Percentiles rank a stretch among this genome's conserved stretches.
Evolutionary conservation across 2,329 filamentous ascomycete species (phyloP).

Genomic region (Graphilbum sp.): DNA sequence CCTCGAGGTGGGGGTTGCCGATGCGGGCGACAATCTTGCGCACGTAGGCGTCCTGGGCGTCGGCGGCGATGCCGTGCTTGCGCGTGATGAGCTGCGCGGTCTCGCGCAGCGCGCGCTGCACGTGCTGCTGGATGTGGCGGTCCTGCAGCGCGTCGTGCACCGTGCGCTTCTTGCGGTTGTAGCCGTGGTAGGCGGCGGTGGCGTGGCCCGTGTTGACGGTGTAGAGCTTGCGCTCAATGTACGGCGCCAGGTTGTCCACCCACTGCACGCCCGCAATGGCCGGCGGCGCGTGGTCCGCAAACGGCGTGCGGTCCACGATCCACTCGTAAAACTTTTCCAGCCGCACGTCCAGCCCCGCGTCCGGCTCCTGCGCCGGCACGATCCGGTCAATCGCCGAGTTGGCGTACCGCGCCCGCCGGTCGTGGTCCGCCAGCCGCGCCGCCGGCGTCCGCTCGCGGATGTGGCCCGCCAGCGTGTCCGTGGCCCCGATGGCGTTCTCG

Average conservation of each 20-base stretch:
- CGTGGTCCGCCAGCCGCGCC: constrained; percentile 49
- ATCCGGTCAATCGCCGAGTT: constrained; percentile 98
- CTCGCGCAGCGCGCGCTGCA: constrained; percentile 66
- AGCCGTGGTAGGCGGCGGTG: constrained; percentile 88
- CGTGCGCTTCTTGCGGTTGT: constrained; percentile 69
- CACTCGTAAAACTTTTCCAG: constrained; percentile 99
- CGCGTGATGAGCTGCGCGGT: constrained; percentile 71
- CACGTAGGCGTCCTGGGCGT: constrained; percentile 74
- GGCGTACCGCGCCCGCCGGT: constrained; percentile 70
- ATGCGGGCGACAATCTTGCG: constrained; percentile 86
- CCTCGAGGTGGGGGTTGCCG: constrained; percentile 82
- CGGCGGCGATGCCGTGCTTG: constrained; percentile 58
- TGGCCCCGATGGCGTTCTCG: constrained; percentile 94
- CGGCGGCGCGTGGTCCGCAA: constrained; percentile 53
- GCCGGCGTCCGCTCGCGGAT: constrained; percentile 64
- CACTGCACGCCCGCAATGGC: constrained; percentile 80
- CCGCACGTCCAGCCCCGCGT: constrained; percentile 74
- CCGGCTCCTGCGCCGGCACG: constrained; percentile 72
- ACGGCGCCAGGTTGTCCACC: constrained; percentile 80
- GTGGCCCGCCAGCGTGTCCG: constrained; percentile 67
- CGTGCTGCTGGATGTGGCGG: constrained; percentile 60
- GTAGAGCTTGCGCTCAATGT: constrained; percentile 98
- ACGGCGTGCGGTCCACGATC: constrained; percentile 83
- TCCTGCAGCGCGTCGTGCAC: constrained; percentile 83
- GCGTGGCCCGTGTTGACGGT: constrained; percentile 98